Evolutionary conservation across 768 basidiomycete species (phyloP), one percentile per base, ranked within the genome.

Genomic region (Crucibulum laeve): DNA sequence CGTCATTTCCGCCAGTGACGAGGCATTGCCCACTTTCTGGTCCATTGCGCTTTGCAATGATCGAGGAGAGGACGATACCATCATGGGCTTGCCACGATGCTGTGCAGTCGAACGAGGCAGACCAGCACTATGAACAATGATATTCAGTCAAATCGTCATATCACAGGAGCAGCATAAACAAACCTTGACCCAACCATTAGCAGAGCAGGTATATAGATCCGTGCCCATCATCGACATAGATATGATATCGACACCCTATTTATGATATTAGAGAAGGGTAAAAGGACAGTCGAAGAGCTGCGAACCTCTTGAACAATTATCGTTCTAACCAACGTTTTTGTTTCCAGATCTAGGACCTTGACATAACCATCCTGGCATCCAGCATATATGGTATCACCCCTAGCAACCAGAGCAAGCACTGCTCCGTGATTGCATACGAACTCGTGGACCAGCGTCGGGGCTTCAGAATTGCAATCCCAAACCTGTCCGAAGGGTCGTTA

Each of bases 351-450:
- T 65, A 90, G 80, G 4, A 97, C 84, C 50, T 87, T 86, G 53
- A 97, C 89, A 52, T 87, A 84, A 2, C 95, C 95, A 49, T 91
- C 92, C 63, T 98, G 95, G 53, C 93, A 88, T 0, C 92, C 95
- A 5, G 91, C 95, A 54, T 86, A 96, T 17, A 97, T 72, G 1
- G 90, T 88, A 15, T 89, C 88, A 17, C 83, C 84, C 25, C 74
- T 72, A 0, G 78, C 77, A 2, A 80, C 79, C 21, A 98, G 71
- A 0, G 91, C 80, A n/a, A 93, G 70, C 4, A 96, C 82, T 0
- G 91, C 94, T 1, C 92, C 89, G 51, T 80, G 80, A 42, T 63
- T 71, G 53, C 85, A 88, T 22, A 77, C 71, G 48, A 89, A 90
- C 3, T 84, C 80, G 49, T 88, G 80, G 17, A 77, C 54, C 3